Base-by-base conservation (phyloP, 768 basidiomycete genomes). In the Rhodocollybia butyracea region DNA sequence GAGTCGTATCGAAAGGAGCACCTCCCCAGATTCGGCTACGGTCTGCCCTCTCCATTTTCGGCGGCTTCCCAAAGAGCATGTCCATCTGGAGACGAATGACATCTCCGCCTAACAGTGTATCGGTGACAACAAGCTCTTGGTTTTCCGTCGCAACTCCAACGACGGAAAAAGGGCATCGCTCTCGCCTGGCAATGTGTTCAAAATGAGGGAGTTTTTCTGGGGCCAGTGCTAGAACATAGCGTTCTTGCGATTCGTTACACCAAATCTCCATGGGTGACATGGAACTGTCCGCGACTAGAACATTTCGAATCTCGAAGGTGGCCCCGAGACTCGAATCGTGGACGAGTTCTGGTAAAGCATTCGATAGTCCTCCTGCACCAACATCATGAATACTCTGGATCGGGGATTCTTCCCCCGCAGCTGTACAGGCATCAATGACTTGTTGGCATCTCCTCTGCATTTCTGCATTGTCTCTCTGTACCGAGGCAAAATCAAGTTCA, bases 181-280 rank as follows among this genome's bases (percentile, higher is more conserved):
- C 97, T 61, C 97, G 81, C 66, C 79, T 79, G 2, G 92, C 92
- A 41, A 98, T 86, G 12, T 63, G 72, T 63, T 85, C 84, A 70
- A 99, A 98, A 4, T 73, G 69, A 2, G 72, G 69, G 21, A 85
- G 74, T 55, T 80, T 81, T 17, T 81, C 78, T 2, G 84, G 82
- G 0, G 83, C 82, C 57, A 99, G 81, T 8, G 97, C 97, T 29
- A 98, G 80, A 27, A 98, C 97, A 67, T 98, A 99, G 36, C 97
- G 86, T 65, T 98, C 97, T 74, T 98, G 97, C 60, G 87, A 89
- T 72, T 99, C 97, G 71, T 99, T 99, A 68, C 97, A 98, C 97
- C 97, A 99, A 47, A 98, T 98, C 73, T 98, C 96, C 96, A 99
- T 98, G 0, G 97, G 97, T 3, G 92, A 94, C 91, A 99, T 92